These are phyloP conservation scores for Cydonia oblonga DNA, from an alignment of 331 rosid genomes.

Conservation along the genomic window DNA sequence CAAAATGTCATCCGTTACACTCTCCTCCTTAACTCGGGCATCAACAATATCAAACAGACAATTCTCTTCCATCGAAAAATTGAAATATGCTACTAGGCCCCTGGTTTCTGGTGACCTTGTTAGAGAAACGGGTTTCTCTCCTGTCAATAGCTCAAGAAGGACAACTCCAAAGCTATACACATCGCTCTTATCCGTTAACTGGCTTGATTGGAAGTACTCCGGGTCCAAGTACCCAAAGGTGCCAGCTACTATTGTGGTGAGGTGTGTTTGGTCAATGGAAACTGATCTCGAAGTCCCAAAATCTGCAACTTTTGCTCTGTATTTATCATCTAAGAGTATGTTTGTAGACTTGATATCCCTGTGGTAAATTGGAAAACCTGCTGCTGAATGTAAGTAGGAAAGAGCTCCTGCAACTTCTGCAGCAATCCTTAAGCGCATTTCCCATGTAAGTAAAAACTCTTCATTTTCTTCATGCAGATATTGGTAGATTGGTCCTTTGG, in stretches of 20 bases:
- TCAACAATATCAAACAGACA: conserved; percentile 10
- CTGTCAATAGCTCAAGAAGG: conserved; percentile 13
- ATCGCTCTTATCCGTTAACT: conserved; percentile 17
- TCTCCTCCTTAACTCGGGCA: neutral
- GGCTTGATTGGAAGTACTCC: conserved; percentile 10
- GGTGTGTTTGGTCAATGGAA: conserved; percentile 14
- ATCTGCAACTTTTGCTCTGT: conserved; percentile 18
- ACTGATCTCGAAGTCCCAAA: conserved; percentile 11
- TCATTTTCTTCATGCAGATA: conserved; percentile 7
- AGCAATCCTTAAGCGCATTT: conserved; percentile 5
- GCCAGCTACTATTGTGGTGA: conserved; percentile 6
- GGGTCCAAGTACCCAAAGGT: conserved; percentile 26
- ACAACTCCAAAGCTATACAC: conserved; percentile 17
- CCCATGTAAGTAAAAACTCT: conserved; percentile 7
- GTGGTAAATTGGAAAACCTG: conserved; percentile 14
- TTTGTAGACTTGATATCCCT: conserved; percentile 20
- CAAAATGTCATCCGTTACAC: neutral
- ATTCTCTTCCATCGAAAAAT: neutral
- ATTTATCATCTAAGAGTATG: conserved; percentile 20
- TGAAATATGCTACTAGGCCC: conserved; percentile 13
- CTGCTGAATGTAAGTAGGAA: conserved; percentile 15
- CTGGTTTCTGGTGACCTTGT: neutral
- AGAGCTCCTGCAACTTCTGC: conserved; percentile 1
- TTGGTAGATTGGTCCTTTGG: neutral
- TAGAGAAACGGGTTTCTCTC: conserved; percentile 1